Conservation (phyloP, 495 filamentous ascomycete genomes). For the Aspergillus funiculosus region DNA sequence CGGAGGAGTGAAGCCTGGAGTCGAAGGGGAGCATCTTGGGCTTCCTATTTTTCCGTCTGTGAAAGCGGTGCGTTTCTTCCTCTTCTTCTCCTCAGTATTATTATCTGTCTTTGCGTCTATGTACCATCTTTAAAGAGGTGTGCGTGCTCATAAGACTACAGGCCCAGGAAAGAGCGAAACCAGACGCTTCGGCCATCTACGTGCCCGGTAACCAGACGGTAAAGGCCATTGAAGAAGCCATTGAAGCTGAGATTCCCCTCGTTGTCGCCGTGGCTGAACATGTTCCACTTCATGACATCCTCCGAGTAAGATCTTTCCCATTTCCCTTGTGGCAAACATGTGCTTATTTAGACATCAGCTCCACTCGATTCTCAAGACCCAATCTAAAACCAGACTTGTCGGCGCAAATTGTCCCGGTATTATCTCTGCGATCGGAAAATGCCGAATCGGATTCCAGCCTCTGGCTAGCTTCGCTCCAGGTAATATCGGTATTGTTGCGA, state of each 20-base stretch:
- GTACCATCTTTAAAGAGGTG: neutral
- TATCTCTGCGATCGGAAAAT: conserved; percentile 73
- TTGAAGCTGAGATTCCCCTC: conserved; percentile 80
- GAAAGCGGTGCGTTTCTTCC: conserved; percentile 46
- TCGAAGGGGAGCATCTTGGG: conserved; percentile 71
- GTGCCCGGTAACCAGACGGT: conserved; percentile 75
- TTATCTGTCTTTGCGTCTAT: too few species aligned
- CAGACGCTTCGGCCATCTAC: conserved; percentile 81
- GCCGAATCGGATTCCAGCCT: conserved; percentile 84
- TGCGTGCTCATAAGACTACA: conserved; percentile 24
- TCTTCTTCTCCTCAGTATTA: neutral
- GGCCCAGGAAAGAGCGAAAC: conserved; percentile 70
- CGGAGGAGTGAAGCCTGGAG: conserved; percentile 76
- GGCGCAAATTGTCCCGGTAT: conserved; percentile 87
- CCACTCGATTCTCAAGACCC: conserved; percentile 69
- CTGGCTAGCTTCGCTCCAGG: conserved; percentile 70
- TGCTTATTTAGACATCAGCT: conserved; percentile 42
- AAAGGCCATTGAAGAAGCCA: conserved; percentile 78
- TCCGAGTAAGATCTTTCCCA: conserved; percentile 50
- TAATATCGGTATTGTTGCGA: conserved; percentile 74
- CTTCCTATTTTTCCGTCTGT: conserved; percentile 74
- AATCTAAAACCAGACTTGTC: conserved; percentile 74
- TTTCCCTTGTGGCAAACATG: neutral
- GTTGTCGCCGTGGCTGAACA: conserved; percentile 90
- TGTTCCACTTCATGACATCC: conserved; percentile 80